phyloP scores from a whole-genome alignment of 805 yeast species.

The Ogataea glucozyma region DNA sequence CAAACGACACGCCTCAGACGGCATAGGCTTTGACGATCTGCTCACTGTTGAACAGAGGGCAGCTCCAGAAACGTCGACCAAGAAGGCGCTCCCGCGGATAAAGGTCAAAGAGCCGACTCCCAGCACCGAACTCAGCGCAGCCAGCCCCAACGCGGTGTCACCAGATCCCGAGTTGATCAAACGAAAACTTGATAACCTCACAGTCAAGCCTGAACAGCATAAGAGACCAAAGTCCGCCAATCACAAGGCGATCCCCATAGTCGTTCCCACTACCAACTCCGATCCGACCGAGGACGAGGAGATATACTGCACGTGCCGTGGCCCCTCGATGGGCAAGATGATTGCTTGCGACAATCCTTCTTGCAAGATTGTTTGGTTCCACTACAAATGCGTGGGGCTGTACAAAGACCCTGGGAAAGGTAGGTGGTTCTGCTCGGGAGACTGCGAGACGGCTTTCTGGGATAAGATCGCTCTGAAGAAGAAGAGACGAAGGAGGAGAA shows the following conservation, averaged over 20 bases:
- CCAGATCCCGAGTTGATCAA: constrained; percentile 2
- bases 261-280: constrained; percentile 10
- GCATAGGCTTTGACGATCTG: neutral
- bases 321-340: constrained; percentile 80
- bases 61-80: neutral
- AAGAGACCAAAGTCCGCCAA: constrained; percentile 3
- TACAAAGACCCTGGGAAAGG: constrained; percentile 81
- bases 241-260: constrained; percentile 11
- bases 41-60: neutral
- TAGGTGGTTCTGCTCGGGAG: constrained; percentile 81
- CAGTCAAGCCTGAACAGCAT: constrained; percentile 2
- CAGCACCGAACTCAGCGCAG: too few species aligned
- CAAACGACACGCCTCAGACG: neutral
- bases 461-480: constrained; percentile 20
- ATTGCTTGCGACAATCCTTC: constrained; percentile 92
- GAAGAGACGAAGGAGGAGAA: constrained; percentile 19
- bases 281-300: constrained; percentile 23
- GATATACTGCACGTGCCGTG: constrained; percentile 51
- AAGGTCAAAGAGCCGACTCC: constrained; percentile 5
- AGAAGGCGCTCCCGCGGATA: neutral
- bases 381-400: constrained; percentile 90
- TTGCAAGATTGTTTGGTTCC: constrained; percentile 94
- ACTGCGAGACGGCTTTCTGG: constrained; percentile 46
- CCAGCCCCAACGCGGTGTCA: neutral
- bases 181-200: constrained; percentile 5